phyloP scores from a whole-genome alignment of 129 eudicot genomes.

The Daucus carota region DNA sequence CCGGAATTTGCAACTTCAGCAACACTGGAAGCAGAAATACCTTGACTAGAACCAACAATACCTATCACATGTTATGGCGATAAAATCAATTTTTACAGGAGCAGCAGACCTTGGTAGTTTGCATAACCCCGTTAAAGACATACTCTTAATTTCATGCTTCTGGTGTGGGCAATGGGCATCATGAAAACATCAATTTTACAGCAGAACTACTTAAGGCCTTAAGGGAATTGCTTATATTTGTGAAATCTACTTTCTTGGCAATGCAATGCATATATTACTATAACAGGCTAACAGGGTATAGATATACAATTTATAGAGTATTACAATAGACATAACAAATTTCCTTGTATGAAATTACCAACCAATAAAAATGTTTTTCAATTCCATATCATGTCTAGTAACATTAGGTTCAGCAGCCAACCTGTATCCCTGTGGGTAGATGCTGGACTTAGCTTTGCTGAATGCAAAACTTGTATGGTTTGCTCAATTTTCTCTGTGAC shows the following conservation, averaged over 20 bases:
- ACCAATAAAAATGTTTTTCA: not conserved
- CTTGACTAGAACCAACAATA: constrained; percentile 23
- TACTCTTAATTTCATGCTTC: not conserved
- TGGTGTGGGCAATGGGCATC: not conserved
- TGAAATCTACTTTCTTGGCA: not conserved
- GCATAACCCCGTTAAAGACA: not conserved
- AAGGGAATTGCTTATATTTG: not conserved
- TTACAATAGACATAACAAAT: not conserved
- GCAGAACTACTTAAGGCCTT: too few relatives aligned
- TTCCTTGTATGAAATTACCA: not conserved
- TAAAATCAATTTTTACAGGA: not conserved
- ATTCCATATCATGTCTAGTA: not conserved
- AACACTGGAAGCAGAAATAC: constrained; percentile 10
- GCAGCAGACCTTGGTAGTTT: not conserved
- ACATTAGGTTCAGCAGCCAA: constrained; percentile 13
- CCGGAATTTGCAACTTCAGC: constrained; percentile 17
- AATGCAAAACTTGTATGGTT: constrained; percentile 64
- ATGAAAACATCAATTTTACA: not conserved
- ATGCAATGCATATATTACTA: not conserved
- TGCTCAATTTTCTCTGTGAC: constrained; percentile 67
- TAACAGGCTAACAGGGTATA: not conserved
- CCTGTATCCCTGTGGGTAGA: constrained; percentile 41
- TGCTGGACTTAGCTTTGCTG: constrained; percentile 44
- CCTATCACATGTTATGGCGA: constrained; percentile 13
- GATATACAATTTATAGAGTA: not conserved